Evolutionary conservation across 768 basidiomycete species (phyloP).

Genomic region (Gautieria morchelliformis): DNA sequence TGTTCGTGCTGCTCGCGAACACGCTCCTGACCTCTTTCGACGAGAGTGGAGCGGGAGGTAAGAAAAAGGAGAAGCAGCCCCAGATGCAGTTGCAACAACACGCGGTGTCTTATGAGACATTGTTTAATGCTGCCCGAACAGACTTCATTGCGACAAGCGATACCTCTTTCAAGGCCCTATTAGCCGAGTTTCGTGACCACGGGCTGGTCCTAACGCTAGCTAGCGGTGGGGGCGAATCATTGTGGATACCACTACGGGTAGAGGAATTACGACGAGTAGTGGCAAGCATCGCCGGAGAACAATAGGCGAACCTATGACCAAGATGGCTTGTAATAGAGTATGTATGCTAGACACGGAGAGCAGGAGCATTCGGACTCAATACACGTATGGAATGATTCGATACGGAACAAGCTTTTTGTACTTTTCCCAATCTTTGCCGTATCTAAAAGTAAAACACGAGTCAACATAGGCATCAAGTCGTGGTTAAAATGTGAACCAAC

Average conservation of each 20-base stretch:
- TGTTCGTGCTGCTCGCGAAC: conserved; percentile 64
- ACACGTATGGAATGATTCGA: conserved; percentile 78
- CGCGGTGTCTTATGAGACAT: conserved; percentile 52
- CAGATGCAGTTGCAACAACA: conserved; percentile 28
- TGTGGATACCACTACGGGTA: conserved; percentile 3
- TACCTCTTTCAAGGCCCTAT: conserved; percentile 66
- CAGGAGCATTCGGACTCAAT: conserved; percentile 27
- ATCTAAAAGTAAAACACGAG: conserved; percentile 34
- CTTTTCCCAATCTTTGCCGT: conserved; percentile 88
- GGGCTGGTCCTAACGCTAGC: conserved; percentile 48
- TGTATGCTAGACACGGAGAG: not conserved
- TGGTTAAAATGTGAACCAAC: conserved; percentile 31
- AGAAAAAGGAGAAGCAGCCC: conserved; percentile 25
- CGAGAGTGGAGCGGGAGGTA: conserved; percentile 21
- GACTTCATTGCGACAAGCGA: conserved; percentile 87
- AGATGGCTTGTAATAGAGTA: not conserved
- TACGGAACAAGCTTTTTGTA: conserved; percentile 84
- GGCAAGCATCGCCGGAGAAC: not conserved
- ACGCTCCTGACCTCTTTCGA: conserved; percentile 56
- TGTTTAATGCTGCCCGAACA: conserved; percentile 69
- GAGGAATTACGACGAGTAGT: not conserved
- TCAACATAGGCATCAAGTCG: not conserved
- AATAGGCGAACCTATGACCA: not conserved
- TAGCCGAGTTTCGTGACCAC: conserved; percentile 91
- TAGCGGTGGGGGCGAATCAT: conserved; percentile 1